These are phyloP conservation scores for Aeschynomene evenia DNA, from an alignment of 306 rosid genomes.

Conservation along the genomic window DNA sequence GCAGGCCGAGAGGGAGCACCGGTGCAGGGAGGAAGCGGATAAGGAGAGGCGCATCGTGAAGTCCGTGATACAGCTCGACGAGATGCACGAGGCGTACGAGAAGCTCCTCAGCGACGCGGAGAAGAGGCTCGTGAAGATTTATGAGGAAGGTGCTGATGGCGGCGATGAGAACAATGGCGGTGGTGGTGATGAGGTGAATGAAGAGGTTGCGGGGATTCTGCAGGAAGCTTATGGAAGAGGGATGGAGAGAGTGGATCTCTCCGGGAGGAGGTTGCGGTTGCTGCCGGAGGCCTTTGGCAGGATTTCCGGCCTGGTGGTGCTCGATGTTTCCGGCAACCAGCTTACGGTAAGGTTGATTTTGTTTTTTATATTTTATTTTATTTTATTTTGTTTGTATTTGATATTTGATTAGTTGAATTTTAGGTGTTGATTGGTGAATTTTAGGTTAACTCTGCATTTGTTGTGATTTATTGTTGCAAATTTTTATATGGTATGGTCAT, in stretches of 20 bases:
- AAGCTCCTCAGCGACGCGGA: conserved; percentile 77
- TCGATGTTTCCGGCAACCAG: conserved; percentile 67
- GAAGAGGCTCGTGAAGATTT: conserved; percentile 65
- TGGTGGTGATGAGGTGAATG: conserved; percentile 44
- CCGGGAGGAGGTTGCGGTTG: conserved; percentile 49
- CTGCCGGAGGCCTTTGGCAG: conserved; percentile 89
- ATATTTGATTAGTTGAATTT: not conserved
- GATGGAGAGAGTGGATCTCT: conserved; percentile 58
- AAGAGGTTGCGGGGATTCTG: conserved; percentile 78
- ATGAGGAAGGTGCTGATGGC: conserved; percentile 33
- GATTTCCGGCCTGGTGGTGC: conserved; percentile 56
- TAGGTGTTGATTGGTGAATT: not conserved
- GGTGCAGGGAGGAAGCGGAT: conserved; percentile 57
- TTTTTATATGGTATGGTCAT: too few species aligned
- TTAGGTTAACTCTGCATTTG: too few species aligned
- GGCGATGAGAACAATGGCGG: not conserved
- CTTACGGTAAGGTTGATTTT: conserved; percentile 47
- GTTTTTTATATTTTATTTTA: not conserved
- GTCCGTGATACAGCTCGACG: conserved; percentile 68
- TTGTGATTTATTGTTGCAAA: too few species aligned
- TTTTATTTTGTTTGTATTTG: not conserved
- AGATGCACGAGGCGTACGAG: conserved; percentile 83
- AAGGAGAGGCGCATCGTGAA: conserved; percentile 52
- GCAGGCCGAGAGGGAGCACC: conserved; percentile 58
- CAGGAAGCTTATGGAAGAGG: conserved; percentile 67